Percentiles rank a stretch among this genome's conserved stretches.
Conservation (phyloP, 768 basidiomycete species). For the Basidioascus undulatus region DNA sequence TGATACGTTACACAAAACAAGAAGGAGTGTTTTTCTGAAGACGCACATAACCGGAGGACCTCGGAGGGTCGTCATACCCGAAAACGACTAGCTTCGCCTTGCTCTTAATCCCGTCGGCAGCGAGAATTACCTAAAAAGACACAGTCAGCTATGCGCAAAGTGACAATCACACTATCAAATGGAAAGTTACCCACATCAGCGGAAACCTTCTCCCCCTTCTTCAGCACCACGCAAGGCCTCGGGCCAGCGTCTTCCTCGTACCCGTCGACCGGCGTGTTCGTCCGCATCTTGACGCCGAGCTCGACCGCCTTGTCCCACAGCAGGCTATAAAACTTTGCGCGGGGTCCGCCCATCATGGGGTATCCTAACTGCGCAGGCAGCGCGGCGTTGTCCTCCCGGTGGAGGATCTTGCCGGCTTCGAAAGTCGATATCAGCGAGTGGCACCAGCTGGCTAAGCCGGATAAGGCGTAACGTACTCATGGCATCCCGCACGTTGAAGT, state of each 20-base stretch:
- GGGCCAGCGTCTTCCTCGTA: constrained; percentile 3
- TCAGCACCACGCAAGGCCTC: not conserved
- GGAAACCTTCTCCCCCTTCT: not conserved
- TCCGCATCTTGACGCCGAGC: constrained; percentile 4
- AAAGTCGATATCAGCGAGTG: too few species aligned
- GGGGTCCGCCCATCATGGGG: constrained; percentile 2
- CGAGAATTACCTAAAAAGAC: constrained; percentile 2
- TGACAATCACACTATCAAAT: not conserved
- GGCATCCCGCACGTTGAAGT: too few species aligned
- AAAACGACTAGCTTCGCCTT: too few species aligned
- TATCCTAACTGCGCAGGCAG: too few species aligned
- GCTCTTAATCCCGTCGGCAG: constrained; percentile 4
- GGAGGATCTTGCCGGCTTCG: too few species aligned
- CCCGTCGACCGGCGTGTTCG: not conserved
- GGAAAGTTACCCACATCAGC: not conserved
- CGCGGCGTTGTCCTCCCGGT: too few species aligned
- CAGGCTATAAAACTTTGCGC: constrained; percentile 4
- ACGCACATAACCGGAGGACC: too few species aligned
- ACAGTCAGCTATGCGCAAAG: not conserved
- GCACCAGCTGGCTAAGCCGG: too few species aligned
- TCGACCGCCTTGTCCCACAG: constrained; percentile 6
- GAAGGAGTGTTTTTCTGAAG: too few species aligned
- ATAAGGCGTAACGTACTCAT: too few species aligned
- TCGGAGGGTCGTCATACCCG: too few species aligned
- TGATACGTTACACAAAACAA: too few species aligned